Conservation (phyloP, 2,329 filamentous ascomycete genomes). For the Cryphonectria carpinicola region DNA sequence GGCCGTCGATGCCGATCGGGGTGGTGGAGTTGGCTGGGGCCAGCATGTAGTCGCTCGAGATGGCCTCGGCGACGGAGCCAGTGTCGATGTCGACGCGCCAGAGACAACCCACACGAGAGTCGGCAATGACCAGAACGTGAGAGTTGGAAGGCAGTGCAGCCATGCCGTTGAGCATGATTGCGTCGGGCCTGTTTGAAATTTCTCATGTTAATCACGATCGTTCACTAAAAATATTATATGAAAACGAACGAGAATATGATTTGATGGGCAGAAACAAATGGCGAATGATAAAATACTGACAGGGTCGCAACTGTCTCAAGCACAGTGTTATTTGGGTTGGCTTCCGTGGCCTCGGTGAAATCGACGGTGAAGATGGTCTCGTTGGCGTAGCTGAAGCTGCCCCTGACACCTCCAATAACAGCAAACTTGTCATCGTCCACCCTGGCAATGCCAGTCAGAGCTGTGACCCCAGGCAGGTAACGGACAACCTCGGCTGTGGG, state of each 20-base stretch:
- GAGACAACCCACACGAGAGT: constrained; percentile 23
- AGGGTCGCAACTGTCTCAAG: constrained; percentile 23
- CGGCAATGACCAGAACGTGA: constrained; percentile 20
- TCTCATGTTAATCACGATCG: background rate
- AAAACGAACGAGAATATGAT: background rate
- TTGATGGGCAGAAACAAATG: background rate
- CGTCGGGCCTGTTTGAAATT: constrained; percentile 15
- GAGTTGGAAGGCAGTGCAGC: constrained; percentile 22
- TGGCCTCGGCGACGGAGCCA: constrained; percentile 18
- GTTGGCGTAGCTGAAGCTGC: constrained; percentile 26
- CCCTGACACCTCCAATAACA: constrained; percentile 21
- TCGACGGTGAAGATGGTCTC: constrained; percentile 30
- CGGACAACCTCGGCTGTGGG: constrained; percentile 19
- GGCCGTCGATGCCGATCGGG: constrained; percentile 26
- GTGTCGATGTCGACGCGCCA: constrained; percentile 26
- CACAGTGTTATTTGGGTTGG: constrained; percentile 12
- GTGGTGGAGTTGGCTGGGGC: constrained; percentile 14
- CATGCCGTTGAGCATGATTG: constrained; percentile 29
- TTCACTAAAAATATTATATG: background rate
- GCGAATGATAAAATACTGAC: background rate
- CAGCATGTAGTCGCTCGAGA: constrained; percentile 14
- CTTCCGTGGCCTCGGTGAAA: constrained; percentile 21
- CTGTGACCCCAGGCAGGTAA: constrained; percentile 15
- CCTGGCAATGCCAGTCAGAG: constrained; percentile 15
- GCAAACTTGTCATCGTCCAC: constrained; percentile 24